Evolutionary conservation across 2,329 filamentous ascomycete species (phyloP).

Genomic region (Verticillium zaregamsianum): DNA sequence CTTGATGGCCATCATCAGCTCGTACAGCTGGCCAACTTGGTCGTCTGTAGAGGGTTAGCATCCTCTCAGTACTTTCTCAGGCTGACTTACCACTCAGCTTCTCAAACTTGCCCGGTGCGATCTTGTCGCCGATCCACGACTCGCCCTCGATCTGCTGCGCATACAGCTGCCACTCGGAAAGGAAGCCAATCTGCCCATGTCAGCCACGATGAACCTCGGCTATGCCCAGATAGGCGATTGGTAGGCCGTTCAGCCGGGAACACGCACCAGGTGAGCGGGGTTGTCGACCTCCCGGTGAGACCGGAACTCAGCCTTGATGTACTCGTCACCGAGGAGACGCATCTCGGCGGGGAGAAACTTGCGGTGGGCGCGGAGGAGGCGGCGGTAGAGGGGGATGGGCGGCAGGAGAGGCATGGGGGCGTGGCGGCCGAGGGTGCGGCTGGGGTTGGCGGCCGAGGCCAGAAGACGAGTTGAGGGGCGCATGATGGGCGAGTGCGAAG

Average conservation of each 20-base stretch:
- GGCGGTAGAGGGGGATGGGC: slow-evolving; percentile 83
- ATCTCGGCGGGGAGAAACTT: slow-evolving; percentile 69
- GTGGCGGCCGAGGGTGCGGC: slow-evolving; percentile 27
- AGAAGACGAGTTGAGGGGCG: slow-evolving; percentile 21
- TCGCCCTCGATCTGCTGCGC: slow-evolving; percentile 89
- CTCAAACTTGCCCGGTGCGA: slow-evolving; percentile 78
- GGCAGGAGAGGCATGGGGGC: slow-evolving; percentile 68
- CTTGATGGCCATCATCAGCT: slow-evolving; percentile 81
- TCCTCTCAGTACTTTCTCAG: too few relatives aligned
- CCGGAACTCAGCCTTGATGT: slow-evolving; percentile 88
- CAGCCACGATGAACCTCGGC: not conserved
- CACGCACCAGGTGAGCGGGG: slow-evolving; percentile 77
- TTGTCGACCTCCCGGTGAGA: slow-evolving; percentile 83
- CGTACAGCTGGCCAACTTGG: slow-evolving; percentile 89
- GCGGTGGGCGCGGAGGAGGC: slow-evolving; percentile 81
- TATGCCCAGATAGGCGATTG: not conserved
- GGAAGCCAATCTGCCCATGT: slow-evolving; percentile 73
- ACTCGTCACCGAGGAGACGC: slow-evolving; percentile 84
- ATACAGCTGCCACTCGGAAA: slow-evolving; percentile 95
- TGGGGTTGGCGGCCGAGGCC: slow-evolving; percentile 30
- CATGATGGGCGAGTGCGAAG: slow-evolving; percentile 15
- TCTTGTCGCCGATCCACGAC: slow-evolving; percentile 75
- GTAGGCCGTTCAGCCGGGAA: not conserved
- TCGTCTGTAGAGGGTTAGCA: slow-evolving; percentile 57
- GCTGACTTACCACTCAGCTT: slow-evolving; percentile 82